Conservation (phyloP, 2,329 filamentous ascomycete species). For the Penicillium psychrosexuale region DNA sequence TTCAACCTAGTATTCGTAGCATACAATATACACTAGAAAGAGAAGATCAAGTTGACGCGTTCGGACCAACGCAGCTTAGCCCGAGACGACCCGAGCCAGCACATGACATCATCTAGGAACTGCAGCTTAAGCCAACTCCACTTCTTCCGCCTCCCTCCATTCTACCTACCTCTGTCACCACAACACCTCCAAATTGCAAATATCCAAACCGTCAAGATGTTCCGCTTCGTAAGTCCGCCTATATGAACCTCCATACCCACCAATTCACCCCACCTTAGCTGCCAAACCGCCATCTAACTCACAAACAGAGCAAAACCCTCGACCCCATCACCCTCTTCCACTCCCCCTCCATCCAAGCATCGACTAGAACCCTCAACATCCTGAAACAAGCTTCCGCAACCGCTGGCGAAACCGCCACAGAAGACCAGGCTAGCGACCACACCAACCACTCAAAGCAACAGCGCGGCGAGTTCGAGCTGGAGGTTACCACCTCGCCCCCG, state of each 20-base stretch:
- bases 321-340: slow-evolving; percentile 97
- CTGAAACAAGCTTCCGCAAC: slow-evolving; percentile 77
- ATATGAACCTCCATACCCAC: background rate
- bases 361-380: slow-evolving; percentile 67
- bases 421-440: slow-evolving; percentile 71
- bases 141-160: background rate
- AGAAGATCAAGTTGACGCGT: background rate
- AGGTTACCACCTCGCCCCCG: slow-evolving; percentile 75
- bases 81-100: slow-evolving; percentile 4
- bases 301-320: slow-evolving; percentile 66
- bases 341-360: slow-evolving; percentile 70
- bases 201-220: slow-evolving; percentile 19
- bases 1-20: background rate
- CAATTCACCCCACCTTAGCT: background rate
- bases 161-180: background rate
- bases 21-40: background rate
- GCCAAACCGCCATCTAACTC: slow-evolving; percentile 2
- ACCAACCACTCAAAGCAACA: slow-evolving; percentile 56
- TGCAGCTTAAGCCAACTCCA: background rate
- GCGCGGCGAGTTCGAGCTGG: slow-evolving; percentile 76
- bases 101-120: slow-evolving; percentile 14
- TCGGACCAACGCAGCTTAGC: background rate
- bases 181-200: background rate
- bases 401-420: slow-evolving; percentile 64
- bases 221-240: slow-evolving; percentile 24